Evolutionary conservation across 306 rosid genomes (phyloP).

Genomic region (Pyrus betulifolia): DNA sequence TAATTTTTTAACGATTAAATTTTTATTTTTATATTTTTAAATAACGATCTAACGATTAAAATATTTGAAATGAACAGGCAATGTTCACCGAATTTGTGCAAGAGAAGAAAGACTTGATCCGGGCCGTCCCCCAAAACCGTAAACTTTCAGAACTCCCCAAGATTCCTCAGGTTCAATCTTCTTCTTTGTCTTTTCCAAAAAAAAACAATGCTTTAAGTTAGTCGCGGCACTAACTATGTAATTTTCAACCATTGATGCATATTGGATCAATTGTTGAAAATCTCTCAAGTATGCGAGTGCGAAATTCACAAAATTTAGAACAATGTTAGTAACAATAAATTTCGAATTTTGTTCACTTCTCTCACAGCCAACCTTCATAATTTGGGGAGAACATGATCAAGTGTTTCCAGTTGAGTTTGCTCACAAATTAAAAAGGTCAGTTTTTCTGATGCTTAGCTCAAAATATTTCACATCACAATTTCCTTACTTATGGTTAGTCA

Average conservation of each 20-base stretch:
- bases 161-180: conserved; percentile 54
- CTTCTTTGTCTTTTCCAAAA: not conserved
- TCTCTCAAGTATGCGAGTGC: rapidly evolving
- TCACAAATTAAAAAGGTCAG: conserved; percentile 60
- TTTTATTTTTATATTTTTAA: no score
- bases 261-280: not conserved
- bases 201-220: not conserved
- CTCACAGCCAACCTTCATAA: conserved; percentile 59
- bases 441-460: not conserved
- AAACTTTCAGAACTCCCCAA: conserved; percentile 54
- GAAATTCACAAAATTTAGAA: not conserved
- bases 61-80: conserved; percentile 34
- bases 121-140: conserved; percentile 50
- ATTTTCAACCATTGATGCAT: not conserved
- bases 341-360: not conserved
- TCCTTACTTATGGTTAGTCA: no score
- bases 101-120: conserved; percentile 66
- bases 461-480: no score
- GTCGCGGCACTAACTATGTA: no score
- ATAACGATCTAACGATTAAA: no score
- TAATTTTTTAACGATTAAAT: no score
- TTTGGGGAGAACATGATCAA: conserved; percentile 83
- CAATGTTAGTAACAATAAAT: not conserved
- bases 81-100: conserved; percentile 57
- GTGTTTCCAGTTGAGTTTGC: conserved; percentile 65